Evolutionary conservation across 2,329 filamentous ascomycete genomes (phyloP), one percentile per base, ranked within the genome.

Genomic region (Diaporthe helianthi): DNA sequence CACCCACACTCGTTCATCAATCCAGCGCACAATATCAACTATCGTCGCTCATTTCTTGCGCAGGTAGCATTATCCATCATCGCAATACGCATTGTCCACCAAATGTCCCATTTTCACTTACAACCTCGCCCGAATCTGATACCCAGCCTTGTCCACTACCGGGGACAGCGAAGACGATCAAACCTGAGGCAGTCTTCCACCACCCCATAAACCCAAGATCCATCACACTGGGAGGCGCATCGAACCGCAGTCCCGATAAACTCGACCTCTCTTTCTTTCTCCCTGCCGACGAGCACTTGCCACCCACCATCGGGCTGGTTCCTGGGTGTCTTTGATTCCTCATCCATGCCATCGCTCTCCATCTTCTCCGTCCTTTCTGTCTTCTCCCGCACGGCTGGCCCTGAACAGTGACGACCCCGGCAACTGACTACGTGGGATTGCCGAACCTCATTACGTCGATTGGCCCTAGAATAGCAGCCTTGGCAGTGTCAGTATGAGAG

Each of bases 101-200:
- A 44, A 54, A 58, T 46, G 64, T 54, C 53, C 54, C 36, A 53
- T 22, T 67, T 31, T 46, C 46, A 67, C 65, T 58, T 36, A 58
- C 46, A 67, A 53, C 22, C 46, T 31, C 24, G 31, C 22, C 41
- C 31, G 24, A 19, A 41, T 67, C 68, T 69, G 68, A 69, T 51
- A 67, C 68, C 46, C 33, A 41, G 33, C 68, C 65, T 68, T 61
- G 65, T 61, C 55, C 58, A 46, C 47, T 55, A 63, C 61, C 65
- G 65, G 69, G 60, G 65, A 61, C 58, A 67, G 65, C 69, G 65
- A 68, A 68, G 69, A 44, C 65, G 68, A 69, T 69, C 68, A 69
- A 67, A 69, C 68, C 54, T 46, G 49, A 36, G 31, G 33, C 24
- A 54, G 49, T 47, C 47, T 44, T 33, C 29, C 55, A 26, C 17